Evolutionary conservation across 441 rosid genomes (phyloP).

Genomic region (Raphanus hybrid): DNA sequence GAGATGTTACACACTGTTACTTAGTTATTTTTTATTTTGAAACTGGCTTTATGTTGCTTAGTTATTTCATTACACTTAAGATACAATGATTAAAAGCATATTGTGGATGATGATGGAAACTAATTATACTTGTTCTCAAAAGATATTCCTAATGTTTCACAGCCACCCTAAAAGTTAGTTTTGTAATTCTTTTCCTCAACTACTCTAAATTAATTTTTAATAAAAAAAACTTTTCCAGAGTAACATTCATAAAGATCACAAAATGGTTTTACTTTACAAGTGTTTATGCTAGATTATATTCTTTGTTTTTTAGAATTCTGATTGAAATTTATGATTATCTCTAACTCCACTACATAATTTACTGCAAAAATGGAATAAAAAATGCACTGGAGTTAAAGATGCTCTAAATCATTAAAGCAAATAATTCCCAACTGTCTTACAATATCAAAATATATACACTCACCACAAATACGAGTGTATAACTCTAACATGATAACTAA

Average conservation of each 20-base stretch:
- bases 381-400: too few species aligned
- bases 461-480: background rate
- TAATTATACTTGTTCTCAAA: constrained; percentile 13
- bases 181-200: constrained; percentile 11
- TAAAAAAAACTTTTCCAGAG: background rate
- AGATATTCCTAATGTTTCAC: constrained; percentile 18
- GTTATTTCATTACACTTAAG: background rate
- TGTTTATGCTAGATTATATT: background rate
- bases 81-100: constrained; percentile 16
- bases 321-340: background rate
- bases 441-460: background rate
- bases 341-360: too few species aligned
- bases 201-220: background rate
- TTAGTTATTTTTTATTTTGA: background rate
- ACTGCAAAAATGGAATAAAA: too few species aligned
- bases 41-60: background rate
- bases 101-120: constrained; percentile 28
- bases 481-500: background rate
- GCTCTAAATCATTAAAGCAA: background rate
- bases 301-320: background rate
- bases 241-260: background rate
- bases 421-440: background rate
- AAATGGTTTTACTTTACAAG: constrained; percentile 12
- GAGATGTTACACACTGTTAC: background rate
- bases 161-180: constrained; percentile 31